These are phyloP conservation scores for Bimuria novae-zelandiae DNA, from an alignment of 2,329 filamentous ascomycete species.

Conservation along the genomic window DNA sequence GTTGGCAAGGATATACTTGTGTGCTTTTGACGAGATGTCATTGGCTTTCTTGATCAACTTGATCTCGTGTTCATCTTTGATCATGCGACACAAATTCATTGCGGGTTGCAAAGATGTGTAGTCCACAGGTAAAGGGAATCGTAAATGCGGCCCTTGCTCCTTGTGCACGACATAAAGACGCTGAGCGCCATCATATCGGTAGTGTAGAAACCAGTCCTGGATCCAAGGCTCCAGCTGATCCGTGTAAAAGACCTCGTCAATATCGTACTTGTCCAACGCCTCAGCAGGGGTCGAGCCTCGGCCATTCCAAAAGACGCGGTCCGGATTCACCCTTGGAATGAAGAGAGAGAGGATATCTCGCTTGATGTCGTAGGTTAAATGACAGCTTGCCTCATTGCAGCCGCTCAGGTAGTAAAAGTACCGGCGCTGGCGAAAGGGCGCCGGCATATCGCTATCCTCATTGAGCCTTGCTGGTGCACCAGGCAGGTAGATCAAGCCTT, in stretches of 20 bases:
- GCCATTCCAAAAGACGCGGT: conserved; percentile 67
- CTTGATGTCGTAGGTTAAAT: conserved; percentile 61
- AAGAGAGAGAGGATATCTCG: conserved; percentile 71
- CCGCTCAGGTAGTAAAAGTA: conserved; percentile 66
- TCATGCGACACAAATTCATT: conserved; percentile 77
- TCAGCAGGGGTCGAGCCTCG: conserved; percentile 64
- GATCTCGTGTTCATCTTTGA: conserved; percentile 86
- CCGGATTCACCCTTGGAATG: conserved; percentile 70
- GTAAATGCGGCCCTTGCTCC: conserved; percentile 22
- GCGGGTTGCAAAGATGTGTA: conserved; percentile 63
- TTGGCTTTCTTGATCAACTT: conserved; percentile 80
- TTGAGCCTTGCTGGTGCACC: conserved; percentile 56
- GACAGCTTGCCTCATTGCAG: conserved; percentile 57
- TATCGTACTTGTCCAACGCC: conserved; percentile 65
- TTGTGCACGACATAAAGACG: conserved; percentile 45
- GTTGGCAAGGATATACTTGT: conserved; percentile 69
- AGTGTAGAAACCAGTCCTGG: conserved; percentile 34
- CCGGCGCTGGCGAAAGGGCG: conserved; percentile 62
- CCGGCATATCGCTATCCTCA: conserved; percentile 64
- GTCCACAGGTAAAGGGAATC: conserved; percentile 22
- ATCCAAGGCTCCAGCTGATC: conserved; percentile 38
- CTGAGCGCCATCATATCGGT: conserved; percentile 16
- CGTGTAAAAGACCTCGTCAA: conserved; percentile 70
- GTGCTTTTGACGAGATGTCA: conserved; percentile 76
- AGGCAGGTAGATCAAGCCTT: conserved; percentile 61